phyloP scores from a whole-genome alignment of 768 basidiomycete genomes.

The Thelephora ganbajun region DNA sequence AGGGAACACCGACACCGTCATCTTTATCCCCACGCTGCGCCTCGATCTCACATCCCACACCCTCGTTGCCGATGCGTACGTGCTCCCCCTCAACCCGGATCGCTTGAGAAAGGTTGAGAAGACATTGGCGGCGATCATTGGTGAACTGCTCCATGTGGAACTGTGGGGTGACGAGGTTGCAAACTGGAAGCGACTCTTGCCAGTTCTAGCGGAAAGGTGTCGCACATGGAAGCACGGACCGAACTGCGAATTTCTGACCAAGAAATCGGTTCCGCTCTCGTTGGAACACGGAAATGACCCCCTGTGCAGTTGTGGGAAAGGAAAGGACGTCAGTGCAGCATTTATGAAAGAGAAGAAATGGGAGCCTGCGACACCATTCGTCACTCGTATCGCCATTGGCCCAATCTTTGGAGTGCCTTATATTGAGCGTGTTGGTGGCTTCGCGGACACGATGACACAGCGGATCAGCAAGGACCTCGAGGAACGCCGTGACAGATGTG shows the following conservation, averaged over 20 bases:
- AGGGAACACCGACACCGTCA: constrained; percentile 20
- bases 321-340: constrained; percentile 22
- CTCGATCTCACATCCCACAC: constrained; percentile 37
- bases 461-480: neutral
- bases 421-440: constrained; percentile 24
- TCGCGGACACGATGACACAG: neutral
- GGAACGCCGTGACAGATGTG: constrained; percentile 13
- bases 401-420: constrained; percentile 41
- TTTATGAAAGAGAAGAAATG: constrained; percentile 22
- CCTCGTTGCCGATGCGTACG: constrained; percentile 34
- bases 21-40: constrained; percentile 33
- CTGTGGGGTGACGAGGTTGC: constrained; percentile 21
- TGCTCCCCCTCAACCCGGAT: constrained; percentile 22
- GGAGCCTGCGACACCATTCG: constrained; percentile 26
- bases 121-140: constrained; percentile 17
- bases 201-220: constrained; percentile 37
- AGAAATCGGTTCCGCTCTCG: constrained; percentile 23
- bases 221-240: constrained; percentile 34
- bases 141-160: neutral
- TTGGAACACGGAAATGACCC: constrained; percentile 24
- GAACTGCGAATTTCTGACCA: constrained; percentile 32
- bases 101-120: constrained; percentile 9
- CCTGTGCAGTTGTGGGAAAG: constrained; percentile 40
- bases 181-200: constrained; percentile 39
- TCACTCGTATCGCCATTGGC: constrained; percentile 34